phyloP scores from a whole-genome alignment of 306 rosid species.

The Mucuna pruriens region DNA sequence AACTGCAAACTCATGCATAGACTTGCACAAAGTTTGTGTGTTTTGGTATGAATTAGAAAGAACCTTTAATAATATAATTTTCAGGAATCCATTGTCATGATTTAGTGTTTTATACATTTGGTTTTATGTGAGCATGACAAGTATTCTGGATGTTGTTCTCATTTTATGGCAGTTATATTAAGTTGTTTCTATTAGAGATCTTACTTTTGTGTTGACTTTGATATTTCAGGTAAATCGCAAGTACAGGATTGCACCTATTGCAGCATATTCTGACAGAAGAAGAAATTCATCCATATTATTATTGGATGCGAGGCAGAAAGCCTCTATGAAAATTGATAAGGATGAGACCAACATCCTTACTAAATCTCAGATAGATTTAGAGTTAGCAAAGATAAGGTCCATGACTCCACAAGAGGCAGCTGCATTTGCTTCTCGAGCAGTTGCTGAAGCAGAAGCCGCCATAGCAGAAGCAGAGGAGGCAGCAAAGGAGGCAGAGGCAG shows the following conservation, averaged over 20 bases:
- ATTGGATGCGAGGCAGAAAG: slow-evolving; percentile 66
- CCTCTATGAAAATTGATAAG: slow-evolving; percentile 52
- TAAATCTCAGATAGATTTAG: slow-evolving; percentile 76
- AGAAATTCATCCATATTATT: slow-evolving; percentile 53
- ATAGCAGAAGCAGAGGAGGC: slow-evolving; percentile 96
- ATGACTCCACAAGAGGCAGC: slow-evolving; percentile 87
- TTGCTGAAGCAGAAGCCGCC: slow-evolving; percentile 88
- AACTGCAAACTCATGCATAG: not conserved
- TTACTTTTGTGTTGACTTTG: slow-evolving; percentile 35
- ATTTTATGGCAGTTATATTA: slow-evolving; percentile 23
- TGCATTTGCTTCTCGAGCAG: slow-evolving; percentile 85
- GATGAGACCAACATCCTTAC: slow-evolving; percentile 54
- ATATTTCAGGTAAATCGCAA: slow-evolving; percentile 78
- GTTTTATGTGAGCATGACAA: slow-evolving; percentile 9
- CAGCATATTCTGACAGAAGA: slow-evolving; percentile 57
- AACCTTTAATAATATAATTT: not conserved
- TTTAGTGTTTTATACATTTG: not conserved
- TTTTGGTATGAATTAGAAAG: not conserved
- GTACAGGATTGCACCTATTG: slow-evolving; percentile 72
- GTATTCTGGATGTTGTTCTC: slow-evolving; percentile 17
- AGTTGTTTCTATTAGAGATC: slow-evolving; percentile 27
- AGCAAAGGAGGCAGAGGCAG: slow-evolving; percentile 83
- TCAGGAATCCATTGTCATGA: slow-evolving; percentile 15
- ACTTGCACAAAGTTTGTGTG: not conserved
- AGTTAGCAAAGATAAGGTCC: slow-evolving; percentile 75